phyloP scores from a whole-genome alignment of 306 rosid genomes.

The Lithocarpus polystachyus region DNA sequence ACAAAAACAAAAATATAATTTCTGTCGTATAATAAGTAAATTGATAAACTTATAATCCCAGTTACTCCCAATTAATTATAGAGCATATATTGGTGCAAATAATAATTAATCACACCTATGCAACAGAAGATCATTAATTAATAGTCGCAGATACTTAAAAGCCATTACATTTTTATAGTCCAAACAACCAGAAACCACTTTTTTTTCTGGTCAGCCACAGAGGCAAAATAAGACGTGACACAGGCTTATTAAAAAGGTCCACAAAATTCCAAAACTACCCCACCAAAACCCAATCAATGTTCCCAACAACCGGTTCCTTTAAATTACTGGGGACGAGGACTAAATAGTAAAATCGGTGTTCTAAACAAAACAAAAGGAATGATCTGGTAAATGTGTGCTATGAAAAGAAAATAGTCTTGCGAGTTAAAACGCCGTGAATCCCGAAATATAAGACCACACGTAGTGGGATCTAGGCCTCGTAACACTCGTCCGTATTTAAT shows the following conservation, averaged over 20 bases:
- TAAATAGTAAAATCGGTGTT: neutral
- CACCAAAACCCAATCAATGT: neutral
- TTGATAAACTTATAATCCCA: neutral
- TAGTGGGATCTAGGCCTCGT: constrained; percentile 25
- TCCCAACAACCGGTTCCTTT: constrained; percentile 1
- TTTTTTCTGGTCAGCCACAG: neutral
- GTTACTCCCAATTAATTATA: neutral
- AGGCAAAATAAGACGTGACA: neutral
- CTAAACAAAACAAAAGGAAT: neutral
- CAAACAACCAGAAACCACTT: too few species aligned
- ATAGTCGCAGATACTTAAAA: neutral
- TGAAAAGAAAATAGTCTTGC: neutral
- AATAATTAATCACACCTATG: neutral
- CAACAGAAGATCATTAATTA: neutral
- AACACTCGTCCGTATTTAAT: constrained; percentile 5
- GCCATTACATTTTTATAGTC: neutral
- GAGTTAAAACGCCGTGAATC: constrained; percentile 27
- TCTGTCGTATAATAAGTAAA: neutral
- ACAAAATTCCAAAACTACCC: neutral
- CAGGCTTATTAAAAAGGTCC: neutral
- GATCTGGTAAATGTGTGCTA: neutral
- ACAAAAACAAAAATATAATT: neutral
- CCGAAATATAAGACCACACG: constrained; percentile 12
- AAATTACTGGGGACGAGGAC: neutral
- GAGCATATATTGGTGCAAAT: neutral